A percentile compares a stretch with the other conserved stretches of the same genome.
Evolutionary conservation across 164 flowering plant genomes (phyloP).

Genomic region (Macadamia integrifolia): DNA sequence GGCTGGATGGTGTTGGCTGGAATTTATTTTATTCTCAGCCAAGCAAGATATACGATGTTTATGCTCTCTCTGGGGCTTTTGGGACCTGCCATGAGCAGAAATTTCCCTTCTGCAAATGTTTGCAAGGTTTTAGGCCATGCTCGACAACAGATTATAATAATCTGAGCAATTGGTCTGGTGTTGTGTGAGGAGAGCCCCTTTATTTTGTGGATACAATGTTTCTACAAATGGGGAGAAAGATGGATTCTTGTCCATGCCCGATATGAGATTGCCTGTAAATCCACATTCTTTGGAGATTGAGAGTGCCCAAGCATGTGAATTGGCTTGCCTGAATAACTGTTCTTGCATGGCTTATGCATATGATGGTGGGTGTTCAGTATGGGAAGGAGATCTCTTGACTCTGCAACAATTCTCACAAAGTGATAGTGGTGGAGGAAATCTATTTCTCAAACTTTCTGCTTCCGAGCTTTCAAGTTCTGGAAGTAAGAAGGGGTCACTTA

Average conservation of each 20-base stretch:
- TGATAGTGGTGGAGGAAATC: constrained; percentile 15
- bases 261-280: constrained; percentile 17
- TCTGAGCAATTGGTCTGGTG: constrained; percentile 17
- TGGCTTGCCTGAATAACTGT: constrained; percentile 26
- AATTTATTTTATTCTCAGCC: constrained; percentile 25
- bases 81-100: constrained; percentile 25
- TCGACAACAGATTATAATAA: constrained; percentile 11
- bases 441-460: constrained; percentile 17
- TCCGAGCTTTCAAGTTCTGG: constrained; percentile 9
- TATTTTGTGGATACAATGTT: constrained; percentile 22
- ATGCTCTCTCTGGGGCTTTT: constrained; percentile 33
- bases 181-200: constrained; percentile 22
- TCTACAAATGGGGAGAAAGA: constrained; percentile 14
- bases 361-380: constrained; percentile 17
- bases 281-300: constrained; percentile 6
- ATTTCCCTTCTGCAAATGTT: constrained; percentile 13
- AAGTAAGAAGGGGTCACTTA: too few relatives aligned
- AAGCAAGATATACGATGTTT: constrained; percentile 15
- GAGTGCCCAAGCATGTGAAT: constrained; percentile 20
- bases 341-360: constrained; percentile 34
- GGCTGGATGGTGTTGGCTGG: constrained; percentile 19
- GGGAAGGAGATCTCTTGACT: constrained; percentile 25
- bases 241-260: constrained; percentile 7
- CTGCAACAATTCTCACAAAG: constrained; percentile 10
- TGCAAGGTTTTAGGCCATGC: constrained; percentile 19